Conservation (phyloP, 768 basidiomycete species). For the Suillus spraguei region DNA sequence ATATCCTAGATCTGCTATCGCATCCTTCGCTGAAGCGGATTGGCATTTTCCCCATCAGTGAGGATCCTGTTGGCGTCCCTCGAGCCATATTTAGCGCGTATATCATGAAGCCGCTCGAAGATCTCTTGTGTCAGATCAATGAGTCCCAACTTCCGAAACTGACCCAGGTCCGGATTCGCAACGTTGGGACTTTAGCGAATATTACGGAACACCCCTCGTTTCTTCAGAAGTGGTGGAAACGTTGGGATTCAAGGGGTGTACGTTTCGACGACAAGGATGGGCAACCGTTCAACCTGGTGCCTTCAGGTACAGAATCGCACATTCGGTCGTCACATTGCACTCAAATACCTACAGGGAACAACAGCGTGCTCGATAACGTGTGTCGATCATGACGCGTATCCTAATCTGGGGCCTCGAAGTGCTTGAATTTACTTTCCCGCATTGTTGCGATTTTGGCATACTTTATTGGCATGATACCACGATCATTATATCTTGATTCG, state of each 20-base stretch:
- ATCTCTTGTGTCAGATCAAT: conserved; percentile 41
- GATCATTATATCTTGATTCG: neutral
- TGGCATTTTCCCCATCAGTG: conserved; percentile 45
- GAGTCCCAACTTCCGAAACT: conserved; percentile 36
- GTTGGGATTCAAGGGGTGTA: conserved; percentile 30
- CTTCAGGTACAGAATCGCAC: neutral
- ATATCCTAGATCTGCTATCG: conserved; percentile 35
- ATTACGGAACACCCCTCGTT: conserved; percentile 30
- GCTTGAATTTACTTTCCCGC: neutral
- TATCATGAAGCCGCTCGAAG: conserved; percentile 44
- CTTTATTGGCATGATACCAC: neutral
- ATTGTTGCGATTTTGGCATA: neutral
- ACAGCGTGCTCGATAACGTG: neutral
- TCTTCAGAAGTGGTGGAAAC: conserved; percentile 31
- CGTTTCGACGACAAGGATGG: conserved; percentile 37
- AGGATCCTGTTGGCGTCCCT: conserved; percentile 40
- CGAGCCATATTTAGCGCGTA: conserved; percentile 38
- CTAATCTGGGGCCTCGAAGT: neutral
- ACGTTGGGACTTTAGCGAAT: conserved; percentile 40
- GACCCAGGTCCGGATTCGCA: conserved; percentile 41
- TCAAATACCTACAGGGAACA: conserved; percentile 1
- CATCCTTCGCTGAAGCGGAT: conserved; percentile 45
- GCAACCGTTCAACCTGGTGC: conserved; percentile 20
- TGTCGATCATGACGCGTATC: neutral
- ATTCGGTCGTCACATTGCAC: neutral